Evolutionary conservation across 2,329 filamentous ascomycete genomes (phyloP).

Genomic region (Pseudovirgaria hyperparasitica): DNA sequence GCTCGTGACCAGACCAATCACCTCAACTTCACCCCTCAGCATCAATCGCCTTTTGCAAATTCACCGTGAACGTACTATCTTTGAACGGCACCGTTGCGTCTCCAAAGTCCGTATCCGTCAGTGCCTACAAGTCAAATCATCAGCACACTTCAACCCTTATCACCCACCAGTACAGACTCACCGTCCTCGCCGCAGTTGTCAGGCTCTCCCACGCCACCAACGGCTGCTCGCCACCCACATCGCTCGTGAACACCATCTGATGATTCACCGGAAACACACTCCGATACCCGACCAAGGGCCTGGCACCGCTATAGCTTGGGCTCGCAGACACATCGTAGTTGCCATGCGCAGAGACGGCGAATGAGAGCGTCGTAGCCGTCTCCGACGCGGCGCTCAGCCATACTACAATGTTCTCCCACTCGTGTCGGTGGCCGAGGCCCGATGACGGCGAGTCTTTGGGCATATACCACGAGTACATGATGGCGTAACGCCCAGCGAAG

Average conservation of each 20-base stretch:
- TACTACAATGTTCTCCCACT: conserved; percentile 44
- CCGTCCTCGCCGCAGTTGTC: conserved; percentile 27
- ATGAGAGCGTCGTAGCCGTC: conserved; percentile 32
- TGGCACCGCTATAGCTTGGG: conserved; percentile 29
- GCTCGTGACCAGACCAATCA: too few species aligned
- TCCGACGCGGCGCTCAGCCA: conserved; percentile 33
- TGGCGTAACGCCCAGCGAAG: conserved; percentile 30
- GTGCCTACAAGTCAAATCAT: too few species aligned
- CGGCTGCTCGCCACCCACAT: conserved; percentile 32
- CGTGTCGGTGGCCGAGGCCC: conserved; percentile 39
- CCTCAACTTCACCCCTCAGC: too few species aligned
- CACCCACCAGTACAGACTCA: too few species aligned
- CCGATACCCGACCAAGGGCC: conserved; percentile 36
- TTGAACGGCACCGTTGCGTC: conserved; percentile 35
- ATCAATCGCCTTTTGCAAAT: too few species aligned
- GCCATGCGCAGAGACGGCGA: conserved; percentile 41
- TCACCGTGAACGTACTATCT: conserved; percentile 34
- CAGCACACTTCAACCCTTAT: too few species aligned
- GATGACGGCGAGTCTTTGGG: conserved; percentile 34
- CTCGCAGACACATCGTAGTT: conserved; percentile 31
- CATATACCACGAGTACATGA: conserved; percentile 43
- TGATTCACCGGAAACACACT: conserved; percentile 37
- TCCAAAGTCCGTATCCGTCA: conserved; percentile 35
- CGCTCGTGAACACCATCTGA: conserved; percentile 28
- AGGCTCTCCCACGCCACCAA: conserved; percentile 39